These are phyloP conservation scores for Byssochlamys sp. DNA, from an alignment of 2,329 filamentous ascomycete species.

Conservation along the genomic window DNA sequence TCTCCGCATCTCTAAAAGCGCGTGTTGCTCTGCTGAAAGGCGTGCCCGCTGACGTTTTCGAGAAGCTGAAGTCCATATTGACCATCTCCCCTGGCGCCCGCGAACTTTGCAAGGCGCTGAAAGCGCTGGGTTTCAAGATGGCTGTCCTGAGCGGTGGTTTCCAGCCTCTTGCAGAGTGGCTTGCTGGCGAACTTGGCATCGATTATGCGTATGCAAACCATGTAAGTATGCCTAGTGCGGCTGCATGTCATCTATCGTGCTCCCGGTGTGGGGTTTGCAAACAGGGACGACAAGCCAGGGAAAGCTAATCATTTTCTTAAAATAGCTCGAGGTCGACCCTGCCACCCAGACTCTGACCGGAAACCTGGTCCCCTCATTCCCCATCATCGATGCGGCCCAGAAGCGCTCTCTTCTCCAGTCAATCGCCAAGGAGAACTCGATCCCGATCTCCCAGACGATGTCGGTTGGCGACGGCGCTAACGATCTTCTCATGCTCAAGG, in stretches of 20 bases:
- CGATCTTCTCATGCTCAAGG: conserved; percentile 55
- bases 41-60: conserved; percentile 67
- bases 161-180: conserved; percentile 76
- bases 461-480: conserved; percentile 57
- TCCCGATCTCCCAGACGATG: conserved; percentile 46
- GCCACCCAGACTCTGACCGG: conserved; percentile 45
- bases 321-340: conserved; percentile 41
- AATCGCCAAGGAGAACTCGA: conserved; percentile 46
- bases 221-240: conserved; percentile 32
- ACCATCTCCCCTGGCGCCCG: conserved; percentile 73
- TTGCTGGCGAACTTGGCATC: conserved; percentile 69
- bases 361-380: conserved; percentile 42
- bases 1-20: conserved; percentile 70
- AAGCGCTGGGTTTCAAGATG: conserved; percentile 70
- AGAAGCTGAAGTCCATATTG: conserved; percentile 63
- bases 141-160: conserved; percentile 91
- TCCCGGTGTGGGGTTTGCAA: neutral
- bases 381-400: conserved; percentile 51
- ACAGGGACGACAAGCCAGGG: neutral
- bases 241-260: neutral
- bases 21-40: conserved; percentile 73
- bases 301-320: neutral
- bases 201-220: conserved; percentile 86
- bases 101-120: conserved; percentile 64
- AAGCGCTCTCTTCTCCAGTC: conserved; percentile 48